Conservation (phyloP, 345 rosid species). For the Arabis alpina region DNA sequence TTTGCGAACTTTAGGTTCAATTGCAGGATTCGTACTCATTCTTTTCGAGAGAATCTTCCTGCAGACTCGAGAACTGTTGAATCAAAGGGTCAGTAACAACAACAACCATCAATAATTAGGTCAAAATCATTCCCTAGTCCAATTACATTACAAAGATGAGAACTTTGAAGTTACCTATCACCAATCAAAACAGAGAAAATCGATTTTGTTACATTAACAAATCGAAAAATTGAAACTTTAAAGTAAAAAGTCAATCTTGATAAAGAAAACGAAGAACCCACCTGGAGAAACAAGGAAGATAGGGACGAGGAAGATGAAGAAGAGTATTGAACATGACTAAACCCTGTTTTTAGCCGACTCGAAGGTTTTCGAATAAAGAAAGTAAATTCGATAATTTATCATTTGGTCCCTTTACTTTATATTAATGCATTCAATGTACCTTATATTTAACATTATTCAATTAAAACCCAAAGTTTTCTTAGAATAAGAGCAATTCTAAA, state of each 20-base stretch:
- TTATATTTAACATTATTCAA: no score
- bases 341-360: background rate
- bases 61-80: conserved; percentile 26
- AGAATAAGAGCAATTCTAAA: no score
- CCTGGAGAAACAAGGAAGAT: conserved; percentile 31
- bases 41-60: conserved; percentile 42
- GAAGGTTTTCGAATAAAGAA: conserved; percentile 1
- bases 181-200: background rate
- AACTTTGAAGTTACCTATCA: conserved; percentile 9
- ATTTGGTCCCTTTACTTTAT: background rate
- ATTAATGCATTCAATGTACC: background rate
- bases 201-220: background rate
- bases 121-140: background rate
- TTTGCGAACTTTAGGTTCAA: conserved; percentile 47
- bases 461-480: no score
- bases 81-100: background rate
- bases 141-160: conserved; percentile 5
- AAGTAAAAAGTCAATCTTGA: background rate
- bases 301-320: conserved; percentile 36
- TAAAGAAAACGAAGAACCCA: conserved; percentile 16
- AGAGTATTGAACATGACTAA: conserved; percentile 15
- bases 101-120: background rate
- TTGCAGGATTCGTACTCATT: conserved; percentile 57
- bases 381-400: background rate
- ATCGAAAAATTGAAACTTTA: background rate